phyloP scores from a whole-genome alignment of 441 rosid genomes.

The Pelargonium myrrhifolium region DNA sequence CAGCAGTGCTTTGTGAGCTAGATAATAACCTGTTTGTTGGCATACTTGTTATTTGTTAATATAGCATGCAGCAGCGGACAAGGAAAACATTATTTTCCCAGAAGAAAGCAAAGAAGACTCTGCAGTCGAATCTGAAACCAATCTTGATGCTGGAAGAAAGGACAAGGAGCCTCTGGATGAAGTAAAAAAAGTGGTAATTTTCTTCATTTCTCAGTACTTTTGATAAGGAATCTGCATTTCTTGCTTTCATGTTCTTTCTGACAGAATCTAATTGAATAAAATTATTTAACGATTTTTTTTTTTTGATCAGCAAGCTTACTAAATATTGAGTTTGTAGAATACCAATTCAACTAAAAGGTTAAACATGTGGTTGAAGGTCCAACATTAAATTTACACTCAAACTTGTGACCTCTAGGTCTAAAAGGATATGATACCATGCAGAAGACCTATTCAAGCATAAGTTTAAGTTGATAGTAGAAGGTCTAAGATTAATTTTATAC shows the following conservation, averaged over 20 bases:
- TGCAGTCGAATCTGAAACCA: constrained; percentile 33
- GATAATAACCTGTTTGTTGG: constrained; percentile 18
- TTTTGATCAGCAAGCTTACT: too few relatives aligned
- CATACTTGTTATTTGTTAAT: constrained; percentile 20
- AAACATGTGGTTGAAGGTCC: too few relatives aligned
- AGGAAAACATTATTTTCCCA: constrained; percentile 30
- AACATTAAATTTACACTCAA: too few relatives aligned
- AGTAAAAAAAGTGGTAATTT: constrained; percentile 32
- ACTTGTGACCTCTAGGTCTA: too few relatives aligned
- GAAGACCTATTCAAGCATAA: too few relatives aligned
- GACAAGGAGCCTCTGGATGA: constrained; percentile 27
- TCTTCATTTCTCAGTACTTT: neutral
- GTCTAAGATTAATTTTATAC: too few relatives aligned
- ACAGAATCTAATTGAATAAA: constrained; percentile 18
- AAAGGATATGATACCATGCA: too few relatives aligned
- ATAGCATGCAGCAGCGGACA: constrained; percentile 35
- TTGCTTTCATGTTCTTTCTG: neutral
- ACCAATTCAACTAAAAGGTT: too few relatives aligned
- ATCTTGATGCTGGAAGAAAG: constrained; percentile 31
- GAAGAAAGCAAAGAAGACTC: constrained; percentile 30
- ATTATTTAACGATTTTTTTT: constrained; percentile 8
- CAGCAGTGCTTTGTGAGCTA: neutral
- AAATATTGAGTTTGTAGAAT: too few relatives aligned
- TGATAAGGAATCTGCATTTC: neutral
- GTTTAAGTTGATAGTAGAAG: too few relatives aligned